phyloP scores from a whole-genome alignment of 495 filamentous ascomycete genomes.

The Aspergillus haitiensis region DNA sequence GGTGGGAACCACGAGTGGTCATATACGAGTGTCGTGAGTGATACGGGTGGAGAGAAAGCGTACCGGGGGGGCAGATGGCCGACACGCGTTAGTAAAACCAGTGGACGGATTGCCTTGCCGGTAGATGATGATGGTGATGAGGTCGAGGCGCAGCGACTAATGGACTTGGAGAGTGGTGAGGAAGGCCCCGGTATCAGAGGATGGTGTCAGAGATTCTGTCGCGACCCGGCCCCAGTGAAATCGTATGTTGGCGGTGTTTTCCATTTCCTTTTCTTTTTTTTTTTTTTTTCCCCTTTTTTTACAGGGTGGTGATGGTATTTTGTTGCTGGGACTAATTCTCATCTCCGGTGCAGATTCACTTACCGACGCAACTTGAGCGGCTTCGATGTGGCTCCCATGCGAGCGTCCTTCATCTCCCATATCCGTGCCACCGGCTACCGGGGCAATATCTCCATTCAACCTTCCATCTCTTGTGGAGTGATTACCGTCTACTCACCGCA shows the following conservation, averaged over 20 bases:
- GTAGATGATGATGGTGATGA: conserved; percentile 22
- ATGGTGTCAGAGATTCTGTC: conserved; percentile 46
- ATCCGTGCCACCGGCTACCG: conserved; percentile 46
- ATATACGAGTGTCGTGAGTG: conserved; percentile 28
- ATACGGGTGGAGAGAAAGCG: conserved; percentile 29
- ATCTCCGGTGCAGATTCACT: conserved; percentile 34
- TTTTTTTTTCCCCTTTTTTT: not conserved
- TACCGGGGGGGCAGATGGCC: conserved; percentile 34
- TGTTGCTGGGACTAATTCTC: too few species aligned
- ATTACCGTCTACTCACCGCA: conserved; percentile 49
- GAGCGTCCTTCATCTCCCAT: conserved; percentile 37
- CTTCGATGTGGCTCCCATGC: conserved; percentile 35
- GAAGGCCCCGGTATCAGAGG: conserved; percentile 25
- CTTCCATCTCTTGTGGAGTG: conserved; percentile 27
- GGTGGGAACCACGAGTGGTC: conserved; percentile 12
- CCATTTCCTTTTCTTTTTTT: not conserved
- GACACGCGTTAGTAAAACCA: conserved; percentile 15
- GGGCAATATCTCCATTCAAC: conserved; percentile 32
- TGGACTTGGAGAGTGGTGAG: conserved; percentile 19
- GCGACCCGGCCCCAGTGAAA: conserved; percentile 41
- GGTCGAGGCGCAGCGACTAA: conserved; percentile 12
- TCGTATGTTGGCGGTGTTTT: conserved; percentile 31
- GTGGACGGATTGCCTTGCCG: conserved; percentile 17
- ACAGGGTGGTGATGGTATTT: too few species aligned
- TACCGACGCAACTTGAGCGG: conserved; percentile 38